A percentile compares a stretch with the other conserved stretches of the same genome.
phyloP scores from a whole-genome alignment of 305 asterid species.

The Striga hermonthica region DNA sequence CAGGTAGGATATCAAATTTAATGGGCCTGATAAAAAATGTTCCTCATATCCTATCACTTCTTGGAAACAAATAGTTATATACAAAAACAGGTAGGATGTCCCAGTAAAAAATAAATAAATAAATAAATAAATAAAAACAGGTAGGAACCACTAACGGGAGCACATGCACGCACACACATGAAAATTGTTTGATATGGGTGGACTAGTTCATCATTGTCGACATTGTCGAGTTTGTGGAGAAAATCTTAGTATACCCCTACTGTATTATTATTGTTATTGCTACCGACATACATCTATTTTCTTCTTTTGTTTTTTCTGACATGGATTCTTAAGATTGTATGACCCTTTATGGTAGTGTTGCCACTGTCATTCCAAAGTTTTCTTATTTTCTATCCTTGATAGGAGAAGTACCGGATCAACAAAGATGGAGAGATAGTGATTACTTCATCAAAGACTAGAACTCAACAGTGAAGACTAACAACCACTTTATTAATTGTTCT shows the following conservation, averaged over 20 bases:
- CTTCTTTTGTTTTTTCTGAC: neutral
- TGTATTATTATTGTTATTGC: neutral
- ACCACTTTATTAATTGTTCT: constrained; percentile 16
- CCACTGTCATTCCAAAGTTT: neutral
- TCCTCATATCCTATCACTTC: neutral
- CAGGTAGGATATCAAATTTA: too few relatives aligned
- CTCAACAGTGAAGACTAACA: constrained; percentile 60
- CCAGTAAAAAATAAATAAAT: too few relatives aligned
- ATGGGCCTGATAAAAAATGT: neutral
- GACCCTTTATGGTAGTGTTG: constrained; percentile 17
- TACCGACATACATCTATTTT: neutral
- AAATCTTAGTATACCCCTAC: neutral
- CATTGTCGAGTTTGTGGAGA: neutral
- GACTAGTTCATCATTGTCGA: too few relatives aligned
- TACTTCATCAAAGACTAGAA: constrained; percentile 76
- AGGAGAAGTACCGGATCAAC: constrained; percentile 85
- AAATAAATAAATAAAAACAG: too few relatives aligned
- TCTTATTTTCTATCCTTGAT: constrained; percentile 27
- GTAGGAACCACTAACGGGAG: too few relatives aligned
- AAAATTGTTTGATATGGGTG: too few relatives aligned
- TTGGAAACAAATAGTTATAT: neutral
- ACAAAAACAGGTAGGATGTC: too few relatives aligned
- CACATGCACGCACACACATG: too few relatives aligned
- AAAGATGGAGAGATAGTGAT: constrained; percentile 85
- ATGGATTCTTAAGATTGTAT: constrained; percentile 21